Evolutionary conservation across 176 grass and related monocot species (phyloP).

Genomic region (Puccinellia tenuiflora): DNA sequence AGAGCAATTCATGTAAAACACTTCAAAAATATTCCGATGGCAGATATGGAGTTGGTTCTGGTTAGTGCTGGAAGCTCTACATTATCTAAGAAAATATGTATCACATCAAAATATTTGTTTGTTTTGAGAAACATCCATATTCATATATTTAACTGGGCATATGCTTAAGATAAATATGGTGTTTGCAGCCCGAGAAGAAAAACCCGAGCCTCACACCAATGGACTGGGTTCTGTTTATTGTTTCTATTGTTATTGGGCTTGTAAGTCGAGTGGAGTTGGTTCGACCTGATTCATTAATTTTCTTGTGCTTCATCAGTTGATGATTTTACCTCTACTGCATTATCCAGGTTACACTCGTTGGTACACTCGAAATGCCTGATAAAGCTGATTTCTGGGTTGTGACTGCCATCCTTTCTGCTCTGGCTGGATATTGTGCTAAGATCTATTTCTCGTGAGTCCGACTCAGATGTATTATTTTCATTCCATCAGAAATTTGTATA

Average conservation of each 20-base stretch:
- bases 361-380: slow-evolving; percentile 95
- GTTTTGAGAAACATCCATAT: not conserved
- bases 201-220: slow-evolving; percentile 95
- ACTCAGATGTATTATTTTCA: slow-evolving; percentile 6
- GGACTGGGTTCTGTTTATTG: slow-evolving; percentile 94
- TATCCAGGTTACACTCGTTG: slow-evolving; percentile 73
- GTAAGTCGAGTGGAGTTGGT: slow-evolving; percentile 48
- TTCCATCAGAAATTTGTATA: not conserved
- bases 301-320: slow-evolving; percentile 20
- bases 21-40: slow-evolving; percentile 99
- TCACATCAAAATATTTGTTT: not conserved
- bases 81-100: not conserved
- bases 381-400: slow-evolving; percentile 98
- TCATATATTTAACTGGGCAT: not conserved
- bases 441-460: slow-evolving; percentile 94
- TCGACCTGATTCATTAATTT: slow-evolving; percentile 16
- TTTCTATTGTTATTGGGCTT: slow-evolving; percentile 95
- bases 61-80: slow-evolving; percentile 32
- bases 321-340: slow-evolving; percentile 19
- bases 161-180: not conserved
- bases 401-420: slow-evolving; percentile 74
- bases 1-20: slow-evolving; percentile 93
- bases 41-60: slow-evolving; percentile 98
- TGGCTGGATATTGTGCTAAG: slow-evolving; percentile 95
- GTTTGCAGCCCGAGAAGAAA: slow-evolving; percentile 95